Conservation (phyloP, 208 protist genomes). For the Leishmania lainsoni region DNA sequence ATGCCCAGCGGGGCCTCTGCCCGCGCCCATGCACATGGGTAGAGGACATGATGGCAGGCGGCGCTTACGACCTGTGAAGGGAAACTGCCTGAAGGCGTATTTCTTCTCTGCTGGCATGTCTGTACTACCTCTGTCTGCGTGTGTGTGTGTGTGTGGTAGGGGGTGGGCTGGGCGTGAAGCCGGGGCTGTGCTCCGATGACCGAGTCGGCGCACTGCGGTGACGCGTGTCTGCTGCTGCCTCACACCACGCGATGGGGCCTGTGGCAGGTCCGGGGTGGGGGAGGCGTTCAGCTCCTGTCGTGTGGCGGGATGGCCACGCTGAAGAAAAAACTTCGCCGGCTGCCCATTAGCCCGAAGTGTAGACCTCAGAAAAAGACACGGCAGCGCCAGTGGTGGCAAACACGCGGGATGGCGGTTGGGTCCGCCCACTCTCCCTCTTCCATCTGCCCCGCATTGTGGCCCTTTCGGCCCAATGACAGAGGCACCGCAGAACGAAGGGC, state of each 20-base stretch:
- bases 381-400: neutral
- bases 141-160: too few species aligned
- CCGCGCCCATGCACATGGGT: slow-evolving; percentile 11
- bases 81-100: neutral
- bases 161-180: too few species aligned
- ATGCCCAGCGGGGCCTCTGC: slow-evolving; percentile 25
- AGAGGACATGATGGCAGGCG: slow-evolving; percentile 10
- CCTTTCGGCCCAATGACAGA: neutral
- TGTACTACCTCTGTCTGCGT: neutral
- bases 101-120: neutral
- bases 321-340: neutral
- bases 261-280: too few species aligned
- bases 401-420: neutral
- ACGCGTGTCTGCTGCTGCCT: neutral
- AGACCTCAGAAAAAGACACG: neutral
- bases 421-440: neutral
- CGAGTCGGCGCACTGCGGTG: neutral
- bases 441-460: neutral
- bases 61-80: slow-evolving; percentile 19
- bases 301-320: neutral
- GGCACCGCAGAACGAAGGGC: neutral
- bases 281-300: neutral
- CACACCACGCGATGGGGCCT: too few species aligned
- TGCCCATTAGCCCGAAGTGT: slow-evolving; percentile 5
- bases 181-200: neutral